These are phyloP conservation scores for Naganishia friedmannii DNA, from an alignment of 768 basidiomycete species.

Conservation along the genomic window DNA sequence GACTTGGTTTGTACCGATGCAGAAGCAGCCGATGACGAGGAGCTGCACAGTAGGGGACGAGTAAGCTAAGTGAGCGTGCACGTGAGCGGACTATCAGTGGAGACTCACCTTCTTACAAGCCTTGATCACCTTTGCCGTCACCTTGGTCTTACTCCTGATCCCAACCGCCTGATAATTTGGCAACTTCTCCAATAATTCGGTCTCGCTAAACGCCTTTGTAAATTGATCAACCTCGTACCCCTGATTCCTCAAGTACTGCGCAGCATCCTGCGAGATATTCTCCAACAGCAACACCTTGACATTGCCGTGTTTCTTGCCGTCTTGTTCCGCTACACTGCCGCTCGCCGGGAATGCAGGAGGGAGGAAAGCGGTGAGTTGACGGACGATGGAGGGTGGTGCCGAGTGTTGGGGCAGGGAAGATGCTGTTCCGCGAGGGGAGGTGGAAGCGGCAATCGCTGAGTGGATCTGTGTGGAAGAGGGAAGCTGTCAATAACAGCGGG, in stretches of 20 bases:
- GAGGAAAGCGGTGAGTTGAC: constrained; percentile 27
- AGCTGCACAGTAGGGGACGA: constrained; percentile 59
- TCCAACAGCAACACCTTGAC: constrained; percentile 82
- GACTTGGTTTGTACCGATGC: constrained; percentile 98
- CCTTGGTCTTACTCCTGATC: constrained; percentile 95
- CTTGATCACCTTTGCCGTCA: constrained; percentile 82
- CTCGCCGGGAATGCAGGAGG: constrained; percentile 31
- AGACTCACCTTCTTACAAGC: constrained; percentile 73
- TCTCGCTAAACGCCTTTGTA: constrained; percentile 81
- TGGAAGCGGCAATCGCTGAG: constrained; percentile 4
- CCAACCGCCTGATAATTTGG: constrained; percentile 93
- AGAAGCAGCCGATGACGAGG: constrained; percentile 95
- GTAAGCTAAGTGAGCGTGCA: background rate
- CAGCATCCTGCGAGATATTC: constrained; percentile 90
- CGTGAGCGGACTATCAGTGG: no score
- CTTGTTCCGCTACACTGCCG: constrained; percentile 30
- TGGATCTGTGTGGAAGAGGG: constrained; percentile 1
- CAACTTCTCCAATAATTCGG: constrained; percentile 71
- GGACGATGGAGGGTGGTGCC: constrained; percentile 22
- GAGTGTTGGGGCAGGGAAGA: background rate
- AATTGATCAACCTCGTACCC: constrained; percentile 87
- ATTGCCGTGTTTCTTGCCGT: constrained; percentile 55
- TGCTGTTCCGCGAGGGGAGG: constrained; percentile 20
- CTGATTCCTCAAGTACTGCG: constrained; percentile 69
- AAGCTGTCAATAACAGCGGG: constrained; percentile 26